Base-by-base conservation (phyloP, 495 filamentous ascomycete species). In the Hypoxylon fragiforme region DNA sequence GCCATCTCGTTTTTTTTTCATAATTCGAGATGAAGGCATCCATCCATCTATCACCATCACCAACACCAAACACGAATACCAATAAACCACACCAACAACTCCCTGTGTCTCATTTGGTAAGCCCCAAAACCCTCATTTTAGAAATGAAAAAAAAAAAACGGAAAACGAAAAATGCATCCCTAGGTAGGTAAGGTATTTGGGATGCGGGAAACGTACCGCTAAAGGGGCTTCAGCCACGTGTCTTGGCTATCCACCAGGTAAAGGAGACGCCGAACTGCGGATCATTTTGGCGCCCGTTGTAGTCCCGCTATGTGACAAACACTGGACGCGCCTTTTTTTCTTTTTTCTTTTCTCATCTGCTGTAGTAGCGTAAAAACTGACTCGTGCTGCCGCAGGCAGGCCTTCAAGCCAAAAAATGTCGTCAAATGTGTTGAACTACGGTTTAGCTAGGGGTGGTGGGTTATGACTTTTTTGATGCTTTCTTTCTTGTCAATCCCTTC, bases 171-270 rank as follows among this genome's bases (percentile, higher is more conserved):
- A 40, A 38, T 18, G 35, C 6, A 38, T 38, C 15, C 19, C n/a
- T 11, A 16, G 14, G 24, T 28, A 28, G 24, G 5, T 28, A 28
- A 28, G n/a, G 14, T 24, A 13, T 40, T 21, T 21, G n/a, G 18
- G 21, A 43, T 12, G 12, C 5, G 31, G 12, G 5, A 13, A 34
- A 34, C 31, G n/a, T 34, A 34, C 31, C 12, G 12, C 5, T 7
- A 7, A 8, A 48, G 35, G 16, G 31, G 37, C 24, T 36, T 13
- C 24, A n/a, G 28, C 53, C 53, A 57, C 53, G 53, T 57, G 53
- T 57, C 53, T 50, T 44, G 34, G 53, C 45, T 28, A 28, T 28
- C 9, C 20, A n/a, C 15, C 14, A 8, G 14, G 20, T 34, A 7
- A 20, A 22, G 30, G n/a, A 13, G 16, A 21, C 30, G 18, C 18